Conservation (phyloP, 2,329 filamentous ascomycete genomes). For the Graphilbum fragrans region DNA sequence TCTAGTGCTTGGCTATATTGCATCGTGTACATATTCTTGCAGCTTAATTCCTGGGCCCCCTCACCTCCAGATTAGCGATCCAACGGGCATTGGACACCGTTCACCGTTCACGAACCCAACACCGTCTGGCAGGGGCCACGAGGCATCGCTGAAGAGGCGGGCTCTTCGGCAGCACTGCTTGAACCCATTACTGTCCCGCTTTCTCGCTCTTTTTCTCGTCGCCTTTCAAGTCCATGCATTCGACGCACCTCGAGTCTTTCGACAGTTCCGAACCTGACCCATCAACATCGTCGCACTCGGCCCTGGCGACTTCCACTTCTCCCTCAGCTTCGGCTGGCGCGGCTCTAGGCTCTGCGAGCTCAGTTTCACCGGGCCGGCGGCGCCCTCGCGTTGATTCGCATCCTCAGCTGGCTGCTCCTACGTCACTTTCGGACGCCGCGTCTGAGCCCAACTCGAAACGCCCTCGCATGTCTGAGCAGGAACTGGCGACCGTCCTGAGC, state of each 20-base stretch:
- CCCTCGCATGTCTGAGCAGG: conserved; percentile 12
- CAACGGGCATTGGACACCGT: too few relatives aligned
- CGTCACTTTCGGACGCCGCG: background rate
- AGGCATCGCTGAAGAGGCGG: too few relatives aligned
- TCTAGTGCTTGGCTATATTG: too few relatives aligned
- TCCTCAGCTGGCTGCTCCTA: conserved; percentile 2
- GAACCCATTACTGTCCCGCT: too few relatives aligned
- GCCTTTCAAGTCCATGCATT: background rate
- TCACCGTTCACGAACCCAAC: too few relatives aligned
- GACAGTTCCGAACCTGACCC: conserved; percentile 4
- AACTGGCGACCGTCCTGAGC: conserved; percentile 12
- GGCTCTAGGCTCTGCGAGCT: background rate
- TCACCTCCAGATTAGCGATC: too few relatives aligned
- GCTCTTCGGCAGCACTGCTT: too few relatives aligned
- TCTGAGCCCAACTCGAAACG: conserved; percentile 17
- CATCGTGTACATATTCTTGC: too few relatives aligned
- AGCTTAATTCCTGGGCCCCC: too few relatives aligned
- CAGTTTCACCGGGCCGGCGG: background rate
- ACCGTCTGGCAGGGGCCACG: too few relatives aligned
- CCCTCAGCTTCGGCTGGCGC: background rate
- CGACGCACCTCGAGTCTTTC: background rate
- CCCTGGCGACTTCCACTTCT: conserved; percentile 59
- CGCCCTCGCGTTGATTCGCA: conserved; percentile 1
- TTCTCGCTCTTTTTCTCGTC: too few relatives aligned
- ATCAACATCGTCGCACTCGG: conserved; percentile 42